A percentile compares a stretch with the other conserved stretches of the same genome.
phyloP scores from a whole-genome alignment of 306 rosid species.

The Albizia julibrissin region DNA sequence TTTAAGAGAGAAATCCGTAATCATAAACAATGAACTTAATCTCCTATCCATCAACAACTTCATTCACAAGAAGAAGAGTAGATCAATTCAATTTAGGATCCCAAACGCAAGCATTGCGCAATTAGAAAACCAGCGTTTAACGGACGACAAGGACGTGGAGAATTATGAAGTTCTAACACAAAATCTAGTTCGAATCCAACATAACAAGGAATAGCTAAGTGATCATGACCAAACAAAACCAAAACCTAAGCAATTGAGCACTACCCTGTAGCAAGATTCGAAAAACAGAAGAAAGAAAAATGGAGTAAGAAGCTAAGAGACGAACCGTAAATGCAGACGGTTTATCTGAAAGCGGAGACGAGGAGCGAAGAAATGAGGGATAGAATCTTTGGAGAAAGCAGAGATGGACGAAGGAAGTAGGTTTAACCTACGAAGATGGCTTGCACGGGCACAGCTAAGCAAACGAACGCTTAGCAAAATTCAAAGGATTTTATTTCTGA shows the following conservation, averaged over 20 bases:
- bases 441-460: constrained; percentile 12
- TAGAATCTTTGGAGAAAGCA: background rate
- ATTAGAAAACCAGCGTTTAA: background rate
- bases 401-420: background rate
- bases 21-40: background rate
- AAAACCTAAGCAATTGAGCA: constrained; percentile 22
- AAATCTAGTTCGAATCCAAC: constrained; percentile 34
- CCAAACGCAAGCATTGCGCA: background rate
- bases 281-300: background rate
- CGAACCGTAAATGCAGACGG: background rate
- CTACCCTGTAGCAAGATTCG: background rate
- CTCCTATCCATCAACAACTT: background rate
- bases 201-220: constrained; percentile 20
- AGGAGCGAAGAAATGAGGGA: constrained; percentile 28
- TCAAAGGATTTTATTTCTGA: background rate
- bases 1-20: background rate
- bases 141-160: background rate
- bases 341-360: constrained; percentile 30
- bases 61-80: background rate
- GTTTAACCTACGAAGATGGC: background rate
- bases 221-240: background rate
- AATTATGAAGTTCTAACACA: constrained; percentile 8
- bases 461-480: background rate
- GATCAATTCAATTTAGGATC: background rate
- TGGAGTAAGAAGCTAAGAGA: background rate